These are phyloP conservation scores for Arabidopsis hybrid DNA, from an alignment of 441 rosid species.

Conservation along the genomic window DNA sequence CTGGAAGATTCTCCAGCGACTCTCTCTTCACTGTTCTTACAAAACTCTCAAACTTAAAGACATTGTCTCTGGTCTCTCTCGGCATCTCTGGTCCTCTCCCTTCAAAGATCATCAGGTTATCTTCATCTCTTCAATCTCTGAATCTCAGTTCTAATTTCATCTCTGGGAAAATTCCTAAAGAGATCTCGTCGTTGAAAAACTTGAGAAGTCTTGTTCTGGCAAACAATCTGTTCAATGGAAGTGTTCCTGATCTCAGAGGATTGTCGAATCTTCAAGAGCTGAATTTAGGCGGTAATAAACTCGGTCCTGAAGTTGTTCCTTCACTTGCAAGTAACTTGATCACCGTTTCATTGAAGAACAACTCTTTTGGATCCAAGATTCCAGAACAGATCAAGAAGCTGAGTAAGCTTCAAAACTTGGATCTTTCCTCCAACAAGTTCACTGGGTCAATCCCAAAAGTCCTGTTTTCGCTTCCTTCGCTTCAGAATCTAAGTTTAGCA, in stretches of 20 bases:
- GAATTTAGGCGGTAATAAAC: conserved; percentile 59
- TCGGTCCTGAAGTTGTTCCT: conserved; percentile 71
- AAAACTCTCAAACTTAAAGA: conserved; percentile 69
- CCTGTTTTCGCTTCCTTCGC: conserved; percentile 63
- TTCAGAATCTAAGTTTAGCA: conserved; percentile 64
- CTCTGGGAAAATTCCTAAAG: conserved; percentile 62
- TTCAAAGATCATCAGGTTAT: conserved; percentile 60
- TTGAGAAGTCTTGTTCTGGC: conserved; percentile 65
- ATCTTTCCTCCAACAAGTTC: conserved; percentile 66
- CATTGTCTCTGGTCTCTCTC: conserved; percentile 70
- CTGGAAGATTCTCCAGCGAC: conserved; percentile 66
- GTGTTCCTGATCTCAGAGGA: conserved; percentile 71
- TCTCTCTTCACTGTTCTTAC: conserved; percentile 75
- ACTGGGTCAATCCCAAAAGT: conserved; percentile 65
- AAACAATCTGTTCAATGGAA: conserved; percentile 69
- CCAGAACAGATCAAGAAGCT: conserved; percentile 57
- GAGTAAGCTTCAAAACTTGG: conserved; percentile 59
- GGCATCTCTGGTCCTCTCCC: conserved; percentile 91
- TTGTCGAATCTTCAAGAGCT: conserved; percentile 59
- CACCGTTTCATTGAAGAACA: conserved; percentile 58
- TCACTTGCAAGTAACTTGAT: conserved; percentile 58
- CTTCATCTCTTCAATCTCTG: conserved; percentile 60
- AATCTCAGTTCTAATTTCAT: conserved; percentile 81
- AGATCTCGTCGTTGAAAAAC: conserved; percentile 56
- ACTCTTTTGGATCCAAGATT: conserved; percentile 74